Evolutionary conservation across 2,329 filamentous ascomycete species (phyloP).

Genomic region (Aspergillus candidus): DNA sequence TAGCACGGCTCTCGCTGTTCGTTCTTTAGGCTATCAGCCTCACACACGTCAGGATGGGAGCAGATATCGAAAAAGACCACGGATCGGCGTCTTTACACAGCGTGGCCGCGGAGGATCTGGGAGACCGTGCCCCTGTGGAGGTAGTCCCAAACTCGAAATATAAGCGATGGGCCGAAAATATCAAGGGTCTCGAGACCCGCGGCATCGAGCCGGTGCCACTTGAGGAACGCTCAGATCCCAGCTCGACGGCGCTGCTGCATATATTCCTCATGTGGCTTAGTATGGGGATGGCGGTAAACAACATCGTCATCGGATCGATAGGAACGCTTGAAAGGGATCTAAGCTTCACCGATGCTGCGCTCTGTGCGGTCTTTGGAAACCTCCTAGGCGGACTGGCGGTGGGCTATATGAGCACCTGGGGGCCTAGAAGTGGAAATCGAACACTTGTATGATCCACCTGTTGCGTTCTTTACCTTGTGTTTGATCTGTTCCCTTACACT

Average conservation of each 20-base stretch:
- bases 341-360: constrained; percentile 36
- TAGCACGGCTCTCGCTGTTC: neutral
- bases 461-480: neutral
- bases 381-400: constrained; percentile 29
- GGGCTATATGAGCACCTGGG: constrained; percentile 40
- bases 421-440: constrained; percentile 37
- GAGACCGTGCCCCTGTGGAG: constrained; percentile 10
- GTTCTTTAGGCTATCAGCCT: neutral
- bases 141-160: constrained; percentile 10
- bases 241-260: constrained; percentile 21
- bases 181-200: constrained; percentile 22
- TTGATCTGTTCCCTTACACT: neutral
- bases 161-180: constrained; percentile 17
- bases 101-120: constrained; percentile 17
- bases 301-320: constrained; percentile 38
- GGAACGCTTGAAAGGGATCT: constrained; percentile 36
- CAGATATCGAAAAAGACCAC: constrained; percentile 23
- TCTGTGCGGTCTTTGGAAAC: constrained; percentile 35
- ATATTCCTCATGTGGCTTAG: constrained; percentile 36
- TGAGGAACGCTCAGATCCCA: constrained; percentile 23
- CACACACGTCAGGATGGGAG: constrained; percentile 8
- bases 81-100: constrained; percentile 20
- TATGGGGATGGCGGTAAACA: constrained; percentile 36
- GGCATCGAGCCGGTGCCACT: constrained; percentile 24
- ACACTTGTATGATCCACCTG: constrained; percentile 30